Conservation (phyloP, 345 rosid species). For the Clausena lansium region DNA sequence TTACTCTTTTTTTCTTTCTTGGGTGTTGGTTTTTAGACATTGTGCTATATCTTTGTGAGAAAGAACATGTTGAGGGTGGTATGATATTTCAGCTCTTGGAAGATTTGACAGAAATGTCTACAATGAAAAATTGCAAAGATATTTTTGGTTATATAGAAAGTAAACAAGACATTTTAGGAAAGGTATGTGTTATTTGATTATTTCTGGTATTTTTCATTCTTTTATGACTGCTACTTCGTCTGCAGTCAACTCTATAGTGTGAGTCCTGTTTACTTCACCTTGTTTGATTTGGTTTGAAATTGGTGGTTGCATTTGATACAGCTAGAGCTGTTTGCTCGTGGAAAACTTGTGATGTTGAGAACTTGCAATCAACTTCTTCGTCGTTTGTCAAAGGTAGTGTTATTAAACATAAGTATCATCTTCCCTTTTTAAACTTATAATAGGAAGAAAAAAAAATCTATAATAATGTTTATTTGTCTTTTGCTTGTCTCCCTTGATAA, state of each 20-base stretch:
- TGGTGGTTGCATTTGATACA: slow-evolving; percentile 23
- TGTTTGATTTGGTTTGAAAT: slow-evolving; percentile 9
- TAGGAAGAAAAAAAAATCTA: not conserved
- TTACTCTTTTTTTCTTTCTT: not conserved
- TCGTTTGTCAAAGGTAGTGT: slow-evolving; percentile 82
- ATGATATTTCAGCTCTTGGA: slow-evolving; percentile 97
- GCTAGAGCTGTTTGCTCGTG: slow-evolving; percentile 99
- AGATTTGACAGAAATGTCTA: slow-evolving; percentile 98
- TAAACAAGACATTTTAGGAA: slow-evolving; percentile 90
- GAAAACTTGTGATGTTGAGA: slow-evolving; percentile 98
- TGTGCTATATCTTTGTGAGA: slow-evolving; percentile 94
- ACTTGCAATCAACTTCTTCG: slow-evolving; percentile 99
- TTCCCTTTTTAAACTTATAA: not conserved
- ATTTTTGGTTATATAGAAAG: slow-evolving; percentile 90
- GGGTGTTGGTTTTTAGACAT: slow-evolving; percentile 48
- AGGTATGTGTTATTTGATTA: slow-evolving; percentile 38
- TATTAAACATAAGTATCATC: not conserved
- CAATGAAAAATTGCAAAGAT: slow-evolving; percentile 94
- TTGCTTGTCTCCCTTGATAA: not conserved
- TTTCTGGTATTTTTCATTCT: slow-evolving; percentile 6
- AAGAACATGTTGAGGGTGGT: slow-evolving; percentile 96
- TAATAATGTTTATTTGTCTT: not conserved
- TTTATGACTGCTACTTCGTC: not conserved
- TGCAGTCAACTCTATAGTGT: slow-evolving; percentile 1
- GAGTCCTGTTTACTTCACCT: not conserved